phyloP scores from a whole-genome alignment of 2,329 filamentous ascomycete genomes.

The Botrytis squamosa region DNA sequence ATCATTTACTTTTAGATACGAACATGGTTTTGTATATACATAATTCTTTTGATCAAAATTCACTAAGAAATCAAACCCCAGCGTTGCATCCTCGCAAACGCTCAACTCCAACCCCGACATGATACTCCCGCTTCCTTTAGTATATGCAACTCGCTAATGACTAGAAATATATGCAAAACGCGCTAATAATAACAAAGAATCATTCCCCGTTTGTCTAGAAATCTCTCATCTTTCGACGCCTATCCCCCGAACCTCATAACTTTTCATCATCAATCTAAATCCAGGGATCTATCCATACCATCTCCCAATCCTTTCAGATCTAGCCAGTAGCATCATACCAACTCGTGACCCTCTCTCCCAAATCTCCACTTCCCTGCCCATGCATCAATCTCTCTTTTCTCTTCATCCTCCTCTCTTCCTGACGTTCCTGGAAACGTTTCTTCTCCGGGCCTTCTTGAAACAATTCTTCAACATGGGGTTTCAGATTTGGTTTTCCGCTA shows the following conservation, averaged over 20 bases:
- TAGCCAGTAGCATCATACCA: conserved; percentile 15
- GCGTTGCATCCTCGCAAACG: background rate
- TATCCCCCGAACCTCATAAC: background rate
- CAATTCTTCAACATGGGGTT: background rate
- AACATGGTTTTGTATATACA: background rate
- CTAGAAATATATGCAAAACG: background rate
- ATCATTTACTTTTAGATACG: background rate
- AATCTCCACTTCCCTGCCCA: background rate
- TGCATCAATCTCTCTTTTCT: background rate
- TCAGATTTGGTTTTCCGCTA: background rate
- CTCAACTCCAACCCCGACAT: background rate
- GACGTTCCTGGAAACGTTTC: background rate
- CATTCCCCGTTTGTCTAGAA: background rate
- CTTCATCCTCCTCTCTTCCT: background rate
- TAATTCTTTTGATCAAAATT: no score
- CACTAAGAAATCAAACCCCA: background rate
- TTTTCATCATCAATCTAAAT: no score
- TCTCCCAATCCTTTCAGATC: no score
- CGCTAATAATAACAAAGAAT: background rate
- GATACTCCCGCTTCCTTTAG: background rate
- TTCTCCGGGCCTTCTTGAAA: background rate
- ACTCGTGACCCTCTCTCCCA: background rate
- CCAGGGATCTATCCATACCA: no score
- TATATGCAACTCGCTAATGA: conserved; percentile 1
- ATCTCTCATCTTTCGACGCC: background rate